Percentiles rank a stretch among this genome's conserved stretches.
Conservation (phyloP, 371 early-diverging fungal genomes). For the Mucor racemosus region DNA sequence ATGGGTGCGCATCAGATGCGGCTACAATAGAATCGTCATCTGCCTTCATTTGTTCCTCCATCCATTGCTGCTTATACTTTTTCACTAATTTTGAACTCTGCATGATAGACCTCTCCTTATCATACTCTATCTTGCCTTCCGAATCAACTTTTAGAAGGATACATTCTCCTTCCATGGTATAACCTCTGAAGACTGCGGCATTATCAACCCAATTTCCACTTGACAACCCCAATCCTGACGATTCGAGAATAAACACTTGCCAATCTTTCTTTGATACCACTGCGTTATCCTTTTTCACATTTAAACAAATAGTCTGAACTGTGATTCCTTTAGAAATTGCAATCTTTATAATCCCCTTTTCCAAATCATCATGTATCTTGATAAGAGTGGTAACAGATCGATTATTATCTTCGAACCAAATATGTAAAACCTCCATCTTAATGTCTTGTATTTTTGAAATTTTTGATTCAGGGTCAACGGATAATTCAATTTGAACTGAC, state of each 20-base stretch:
- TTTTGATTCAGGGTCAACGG: not conserved
- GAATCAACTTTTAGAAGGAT: not conserved
- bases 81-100: slow-evolving; percentile 16
- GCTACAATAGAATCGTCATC: slow-evolving; percentile 28
- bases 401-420: slow-evolving; percentile 23
- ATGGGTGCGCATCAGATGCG: slow-evolving; percentile 25
- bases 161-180: slow-evolving; percentile 32
- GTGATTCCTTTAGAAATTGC: slow-evolving; percentile 23
- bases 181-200: slow-evolving; percentile 11
- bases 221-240: slow-evolving; percentile 25
- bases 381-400: slow-evolving; percentile 14
- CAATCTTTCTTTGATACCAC: slow-evolving; percentile 10
- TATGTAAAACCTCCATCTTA: not conserved
- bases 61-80: slow-evolving; percentile 30
- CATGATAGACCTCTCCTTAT: not conserved
- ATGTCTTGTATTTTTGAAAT: slow-evolving; percentile 9
- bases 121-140: slow-evolving; percentile 2
- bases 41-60: slow-evolving; percentile 28
- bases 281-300: not conserved
- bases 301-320: slow-evolving; percentile 2
- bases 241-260: not conserved
- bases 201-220: slow-evolving; percentile 21
- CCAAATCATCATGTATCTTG: slow-evolving; percentile 17
- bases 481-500: slow-evolving; percentile 6
- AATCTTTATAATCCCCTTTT: slow-evolving; percentile 13